Evolutionary conservation across 345 rosid species (phyloP), one percentile per base, ranked within the genome.

Genomic region (Clausena lansium): DNA sequence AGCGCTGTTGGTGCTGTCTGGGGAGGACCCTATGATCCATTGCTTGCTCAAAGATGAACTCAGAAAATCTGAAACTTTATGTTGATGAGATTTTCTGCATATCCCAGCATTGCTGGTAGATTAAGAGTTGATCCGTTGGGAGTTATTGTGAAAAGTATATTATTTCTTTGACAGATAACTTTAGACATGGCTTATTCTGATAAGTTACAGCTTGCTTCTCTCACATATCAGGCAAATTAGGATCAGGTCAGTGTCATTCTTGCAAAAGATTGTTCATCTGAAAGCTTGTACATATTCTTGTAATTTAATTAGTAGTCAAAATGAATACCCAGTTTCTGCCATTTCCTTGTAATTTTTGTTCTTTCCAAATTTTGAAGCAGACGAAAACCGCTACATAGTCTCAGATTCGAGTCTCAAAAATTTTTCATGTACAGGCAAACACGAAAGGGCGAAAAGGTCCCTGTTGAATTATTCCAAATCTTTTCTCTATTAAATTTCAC

Each of bases 1-100:
- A 19, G 63, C 15, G 59, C 74, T 77, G 77, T 67, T 57, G 83
- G 63, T 36, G 65, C 79, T 39, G 75, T 54, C 13, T 79, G 76
- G 82, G 76, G 61, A 67, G 83, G 77, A 38, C 50, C 85, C 4
- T 78, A 66, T 73, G 86, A 83, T 77, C 84, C 88, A 54, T 80
- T 81, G 7, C 70, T 67, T 75, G 75, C 77, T 45, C 38, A 30
- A 63, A 64, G 77, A 27, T 81, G 74, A 84, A 57, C 41, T 36
- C 19, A 57, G 32, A 62, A 50, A 57, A 58, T 58, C 57, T 15
- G 61, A 19, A 68, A 39, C 27, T 59, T 9, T 33, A 14, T 35
- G 78, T 47, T 71, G 41, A 24, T 54, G 15, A 59, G 35, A 15
- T 59, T 27, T 57, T 73, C 55, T 54, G 7, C 77, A 58, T 32